These are phyloP conservation scores for Paramecium caudatum DNA, from an alignment of 73 alveolate species.

Conservation along the genomic window DNA sequence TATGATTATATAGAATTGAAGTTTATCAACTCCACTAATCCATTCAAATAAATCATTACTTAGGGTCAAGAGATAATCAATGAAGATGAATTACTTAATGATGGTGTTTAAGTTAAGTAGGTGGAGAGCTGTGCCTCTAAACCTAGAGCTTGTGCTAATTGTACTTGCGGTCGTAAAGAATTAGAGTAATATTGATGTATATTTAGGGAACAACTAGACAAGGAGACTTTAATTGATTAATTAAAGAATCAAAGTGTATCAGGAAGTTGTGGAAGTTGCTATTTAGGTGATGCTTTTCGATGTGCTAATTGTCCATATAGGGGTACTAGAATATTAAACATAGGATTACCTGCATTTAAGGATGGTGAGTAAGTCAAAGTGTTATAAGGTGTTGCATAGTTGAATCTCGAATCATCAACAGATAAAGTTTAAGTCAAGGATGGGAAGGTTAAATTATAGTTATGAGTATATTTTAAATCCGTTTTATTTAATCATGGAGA, in stretches of 20 bases:
- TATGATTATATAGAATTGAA: conserved; percentile 57
- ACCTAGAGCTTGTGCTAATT: conserved; percentile 93
- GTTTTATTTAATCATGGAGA: neutral
- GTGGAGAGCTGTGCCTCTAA: conserved; percentile 82
- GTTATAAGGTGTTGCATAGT: conserved; percentile 21
- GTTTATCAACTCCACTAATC: neutral
- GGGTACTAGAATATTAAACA: conserved; percentile 72
- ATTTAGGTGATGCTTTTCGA: conserved; percentile 95
- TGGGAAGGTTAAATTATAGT: conserved; percentile 42
- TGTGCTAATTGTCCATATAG: conserved; percentile 92
- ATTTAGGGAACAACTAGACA: conserved; percentile 78
- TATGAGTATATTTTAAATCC: conserved; percentile 11
- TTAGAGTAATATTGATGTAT: conserved; percentile 29
- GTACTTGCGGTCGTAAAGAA: conserved; percentile 95
- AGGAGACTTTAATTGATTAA: conserved; percentile 76
- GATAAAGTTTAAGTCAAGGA: neutral
- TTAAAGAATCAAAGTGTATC: conserved; percentile 81
- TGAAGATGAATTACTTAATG: conserved; percentile 87
- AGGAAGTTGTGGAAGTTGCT: conserved; percentile 93
- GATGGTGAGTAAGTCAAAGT: conserved; percentile 73
- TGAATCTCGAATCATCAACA: neutral
- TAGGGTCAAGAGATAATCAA: conserved; percentile 78
- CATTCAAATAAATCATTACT: neutral
- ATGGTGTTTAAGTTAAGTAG: conserved; percentile 68
- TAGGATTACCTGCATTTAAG: conserved; percentile 78